A percentile compares a stretch with the other conserved stretches of the same genome.
phyloP scores from a whole-genome alignment of 2,329 filamentous ascomycete genomes.

The Nigrospora sphaerica region DNA sequence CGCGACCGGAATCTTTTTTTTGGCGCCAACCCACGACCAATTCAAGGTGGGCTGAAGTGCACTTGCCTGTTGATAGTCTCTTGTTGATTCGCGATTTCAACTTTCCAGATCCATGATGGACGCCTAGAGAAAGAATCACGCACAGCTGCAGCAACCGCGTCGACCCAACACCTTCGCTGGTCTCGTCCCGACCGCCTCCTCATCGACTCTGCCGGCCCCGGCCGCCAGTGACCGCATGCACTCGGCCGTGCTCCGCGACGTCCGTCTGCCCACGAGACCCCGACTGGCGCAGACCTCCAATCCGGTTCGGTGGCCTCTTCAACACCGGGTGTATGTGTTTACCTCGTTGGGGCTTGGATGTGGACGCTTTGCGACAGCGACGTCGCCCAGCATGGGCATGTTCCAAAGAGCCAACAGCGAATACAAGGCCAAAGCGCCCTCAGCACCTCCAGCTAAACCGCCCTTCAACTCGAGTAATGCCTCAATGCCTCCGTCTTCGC shows the following conservation, averaged over 20 bases:
- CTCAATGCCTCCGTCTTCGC: conserved; percentile 13
- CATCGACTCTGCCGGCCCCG: no score
- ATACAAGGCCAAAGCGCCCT: conserved; percentile 29
- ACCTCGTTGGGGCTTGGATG: conserved; percentile 1
- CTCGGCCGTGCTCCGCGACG: conserved; percentile 7
- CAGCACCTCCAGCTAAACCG: conserved; percentile 25
- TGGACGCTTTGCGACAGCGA: no score
- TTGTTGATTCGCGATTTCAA: no score
- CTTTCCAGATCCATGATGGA: no score
- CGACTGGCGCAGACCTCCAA: conserved; percentile 5
- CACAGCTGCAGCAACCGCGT: no score
- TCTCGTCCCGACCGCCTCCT: no score
- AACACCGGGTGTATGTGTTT: conserved; percentile 2
- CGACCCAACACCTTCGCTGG: no score
- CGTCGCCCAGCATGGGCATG: conserved; percentile 9
- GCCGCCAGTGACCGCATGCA: conserved; percentile 10
- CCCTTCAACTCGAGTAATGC: conserved; percentile 53
- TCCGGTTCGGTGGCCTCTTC: not conserved
- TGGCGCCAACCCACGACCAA: no score
- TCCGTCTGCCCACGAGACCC: conserved; percentile 12
- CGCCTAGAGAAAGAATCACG: no score
- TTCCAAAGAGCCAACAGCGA: conserved; percentile 17
- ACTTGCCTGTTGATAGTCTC: no score
- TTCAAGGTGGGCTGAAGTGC: no score
- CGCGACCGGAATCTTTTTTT: no score